Evolutionary conservation across 2,329 filamentous ascomycete species (phyloP), one percentile per base, ranked within the genome.

Genomic region (Penicillium italicum): DNA sequence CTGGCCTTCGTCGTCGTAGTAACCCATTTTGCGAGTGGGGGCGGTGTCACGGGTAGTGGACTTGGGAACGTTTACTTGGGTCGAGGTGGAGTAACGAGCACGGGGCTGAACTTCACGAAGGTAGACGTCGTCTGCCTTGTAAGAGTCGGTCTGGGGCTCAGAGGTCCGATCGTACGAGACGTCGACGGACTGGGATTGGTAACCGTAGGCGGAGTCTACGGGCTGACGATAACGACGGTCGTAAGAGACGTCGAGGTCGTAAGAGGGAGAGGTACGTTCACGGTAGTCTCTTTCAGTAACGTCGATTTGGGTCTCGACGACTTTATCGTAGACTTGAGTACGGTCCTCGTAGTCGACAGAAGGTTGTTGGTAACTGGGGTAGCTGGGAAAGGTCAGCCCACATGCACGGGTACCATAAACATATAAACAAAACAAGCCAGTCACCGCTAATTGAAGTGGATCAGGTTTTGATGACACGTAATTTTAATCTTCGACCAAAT

Each of bases 1-100:
- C 67, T 88, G 82, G 72, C 86, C 86, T 75, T 89, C 85, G 79
- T 88, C 84, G 84, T 89, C 86, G 85, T 89, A 88, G 80, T 88
- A 89, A 81, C 86, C 86, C 86, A 89, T 89, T 72, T 86, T 85
- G 81, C 76, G 76, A 73, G 78, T 42, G 36, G 76, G 75, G 66
- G 75, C 72, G 64, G 75, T 69, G 70, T 83, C 80, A 70, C 80
- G 76, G 69, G 81, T 82, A 65, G 78, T 76, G 57, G 74, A 69
- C 61, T 72, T 69, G 61, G 79, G 4, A 26, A 26, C 40, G 14
- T 42, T 77, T 68, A 83, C 77, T 67, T 82, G 71, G 65, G 63
- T 71, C 64, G 71, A 74, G 73, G 69, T 57, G 50, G 61, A 55
- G 61, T 63, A 64, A 46, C 61, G 57, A 58, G 66, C 56, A 66